phyloP scores from a whole-genome alignment of 306 rosid genomes.

The Neltuma alba region DNA sequence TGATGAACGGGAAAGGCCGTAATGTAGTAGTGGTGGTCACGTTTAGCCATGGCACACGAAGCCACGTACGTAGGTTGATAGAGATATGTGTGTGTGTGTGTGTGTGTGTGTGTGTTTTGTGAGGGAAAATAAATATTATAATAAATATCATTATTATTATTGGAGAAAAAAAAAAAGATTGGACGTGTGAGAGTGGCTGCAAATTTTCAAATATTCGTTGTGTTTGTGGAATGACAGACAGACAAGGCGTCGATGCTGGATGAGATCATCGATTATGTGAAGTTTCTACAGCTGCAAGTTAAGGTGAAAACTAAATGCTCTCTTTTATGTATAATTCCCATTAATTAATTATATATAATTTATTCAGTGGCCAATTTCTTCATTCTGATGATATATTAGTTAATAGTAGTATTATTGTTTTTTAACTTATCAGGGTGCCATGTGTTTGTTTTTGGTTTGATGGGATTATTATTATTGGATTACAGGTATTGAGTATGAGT shows the following conservation, averaged over 20 bases:
- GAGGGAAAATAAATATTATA: background rate
- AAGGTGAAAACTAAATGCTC: constrained; percentile 35
- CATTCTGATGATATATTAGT: too few relatives aligned
- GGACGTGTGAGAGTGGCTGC: background rate
- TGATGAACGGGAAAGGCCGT: background rate
- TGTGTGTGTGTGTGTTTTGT: too few relatives aligned
- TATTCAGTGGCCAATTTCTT: background rate
- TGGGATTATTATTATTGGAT: background rate
- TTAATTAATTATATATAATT: too few relatives aligned
- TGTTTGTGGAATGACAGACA: constrained; percentile 74
- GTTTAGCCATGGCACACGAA: background rate
- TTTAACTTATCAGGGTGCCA: too few relatives aligned
- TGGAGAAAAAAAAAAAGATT: background rate
- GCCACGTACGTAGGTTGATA: constrained; percentile 7
- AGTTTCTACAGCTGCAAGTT: constrained; percentile 96
- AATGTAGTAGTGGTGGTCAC: constrained; percentile 7
- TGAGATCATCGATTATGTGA: constrained; percentile 98
- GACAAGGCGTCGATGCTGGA: constrained; percentile 99
- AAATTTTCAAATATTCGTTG: constrained; percentile 33
- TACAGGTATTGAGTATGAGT: constrained; percentile 97
- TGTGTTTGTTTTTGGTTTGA: background rate
- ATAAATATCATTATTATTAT: background rate
- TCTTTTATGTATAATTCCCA: too few relatives aligned
- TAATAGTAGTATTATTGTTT: background rate
- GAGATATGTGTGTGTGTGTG: too few relatives aligned